phyloP scores from a whole-genome alignment of 2,329 filamentous ascomycete species.

The Arthrinium phaeospermum region DNA sequence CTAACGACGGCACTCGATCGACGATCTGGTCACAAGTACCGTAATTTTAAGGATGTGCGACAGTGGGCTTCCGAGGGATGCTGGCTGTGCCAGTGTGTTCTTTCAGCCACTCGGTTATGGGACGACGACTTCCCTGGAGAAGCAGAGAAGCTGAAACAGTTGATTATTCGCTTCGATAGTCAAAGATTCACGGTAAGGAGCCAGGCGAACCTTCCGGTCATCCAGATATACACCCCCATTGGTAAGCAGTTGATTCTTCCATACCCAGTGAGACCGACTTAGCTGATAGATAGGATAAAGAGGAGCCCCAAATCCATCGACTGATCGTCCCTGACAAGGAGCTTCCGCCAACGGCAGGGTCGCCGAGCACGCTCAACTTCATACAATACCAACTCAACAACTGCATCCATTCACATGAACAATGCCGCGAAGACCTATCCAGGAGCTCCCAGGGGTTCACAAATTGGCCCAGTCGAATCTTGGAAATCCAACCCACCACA shows the following conservation, averaged over 20 bases:
- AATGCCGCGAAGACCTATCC: constrained; percentile 10
- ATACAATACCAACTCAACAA: constrained; percentile 14
- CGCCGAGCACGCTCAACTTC: constrained; percentile 15
- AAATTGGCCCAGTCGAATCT: constrained; percentile 16
- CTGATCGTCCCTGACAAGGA: constrained; percentile 2
- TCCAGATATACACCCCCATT: constrained; percentile 14
- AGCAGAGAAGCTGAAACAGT: neutral
- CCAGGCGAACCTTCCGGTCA: neutral
- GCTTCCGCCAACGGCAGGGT: neutral
- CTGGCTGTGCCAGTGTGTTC: neutral
- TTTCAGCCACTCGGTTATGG: neutral
- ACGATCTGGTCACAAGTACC: neutral
- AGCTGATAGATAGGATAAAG: neutral
- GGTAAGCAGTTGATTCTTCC: neutral
- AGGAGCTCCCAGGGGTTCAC: neutral
- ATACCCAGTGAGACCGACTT: neutral
- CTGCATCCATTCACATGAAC: neutral
- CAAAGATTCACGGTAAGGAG: constrained; percentile 19
- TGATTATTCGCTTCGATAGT: constrained; percentile 19
- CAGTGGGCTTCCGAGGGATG: neutral
- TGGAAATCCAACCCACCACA: constrained; percentile 15
- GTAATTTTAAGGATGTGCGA: neutral
- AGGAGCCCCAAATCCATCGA: constrained; percentile 11
- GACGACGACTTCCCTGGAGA: neutral
- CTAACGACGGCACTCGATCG: neutral